Base-by-base conservation (phyloP, 805 yeast species). In the Citeromyces nyonsensis region DNA sequence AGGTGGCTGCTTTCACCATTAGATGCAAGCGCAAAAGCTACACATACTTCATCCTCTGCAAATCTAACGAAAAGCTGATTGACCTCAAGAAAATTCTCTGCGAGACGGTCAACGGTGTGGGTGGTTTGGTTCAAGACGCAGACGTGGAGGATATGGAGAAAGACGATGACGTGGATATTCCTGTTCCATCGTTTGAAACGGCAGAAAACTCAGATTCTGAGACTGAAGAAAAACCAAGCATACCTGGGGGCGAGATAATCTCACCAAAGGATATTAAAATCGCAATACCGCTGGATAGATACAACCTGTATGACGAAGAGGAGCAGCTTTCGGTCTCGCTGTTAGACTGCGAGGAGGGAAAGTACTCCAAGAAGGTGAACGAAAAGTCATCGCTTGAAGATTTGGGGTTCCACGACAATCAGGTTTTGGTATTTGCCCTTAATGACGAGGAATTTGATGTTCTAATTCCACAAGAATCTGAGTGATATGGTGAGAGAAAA, bases 91-190 rank as follows among this genome's bases (percentile, higher is more conserved):
- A 37, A 3, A 34, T 44, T 12, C 49, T 72, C 15, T 47, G 49
- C 2, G 41, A 44, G 5, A 57, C 62, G 15, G 57, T 73, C 15
- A 58, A 61, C 35, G 38, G 49, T 3, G 55, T 69, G 0, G 78
- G 78, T 2, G 78, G 78, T 0, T 43, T 66, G 25, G 40, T 35
- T n/a, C 34, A 43, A 4, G 41, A 48, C 24, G 45, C 43, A 27
- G 34, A 33, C 4, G 44, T 61, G 1, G 46, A 40, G 3, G 48
- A 50, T 4, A 43, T 47, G 14, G 53, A 44, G 7, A 53, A 38
- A 4, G 48, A 38, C 1, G 44, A 40, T 1, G 49, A 50, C 30
- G 53, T 54, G 4, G 60, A 51, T 10, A 52, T 58, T 3, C 63
- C 62, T 11, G 51, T 61, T 15, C 22, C 22, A 7, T 18, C 22